Conservation (phyloP, 1,139 yeast species). For the Protomyces macrosporus region DNA sequence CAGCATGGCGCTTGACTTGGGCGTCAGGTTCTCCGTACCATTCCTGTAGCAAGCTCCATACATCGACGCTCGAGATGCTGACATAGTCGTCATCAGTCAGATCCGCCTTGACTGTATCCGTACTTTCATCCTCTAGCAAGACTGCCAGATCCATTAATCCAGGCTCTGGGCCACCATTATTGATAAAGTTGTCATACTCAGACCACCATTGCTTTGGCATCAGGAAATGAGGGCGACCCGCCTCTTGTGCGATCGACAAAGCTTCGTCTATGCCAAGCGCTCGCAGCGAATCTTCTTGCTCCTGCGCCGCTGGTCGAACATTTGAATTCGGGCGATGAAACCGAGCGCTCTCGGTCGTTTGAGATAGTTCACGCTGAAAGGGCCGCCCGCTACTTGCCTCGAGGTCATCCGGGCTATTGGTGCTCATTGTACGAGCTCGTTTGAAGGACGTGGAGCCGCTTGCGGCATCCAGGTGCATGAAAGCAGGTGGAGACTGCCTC, state of each 20-base stretch:
- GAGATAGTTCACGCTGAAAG: not conserved
- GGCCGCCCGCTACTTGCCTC: not conserved
- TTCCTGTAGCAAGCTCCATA: constrained; percentile 7
- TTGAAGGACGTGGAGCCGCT: not conserved
- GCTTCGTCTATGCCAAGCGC: not conserved
- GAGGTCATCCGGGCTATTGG: not conserved
- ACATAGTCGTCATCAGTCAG: constrained; percentile 2
- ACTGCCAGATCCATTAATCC: not conserved
- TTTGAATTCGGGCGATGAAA: not conserved
- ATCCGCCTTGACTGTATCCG: not conserved
- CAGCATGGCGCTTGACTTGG: constrained; percentile 14
- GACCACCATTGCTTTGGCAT: constrained; percentile 7
- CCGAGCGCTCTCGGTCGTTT: not conserved
- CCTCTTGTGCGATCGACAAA: constrained; percentile 7
- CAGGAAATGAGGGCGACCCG: constrained; percentile 16
- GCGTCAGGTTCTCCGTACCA: constrained; percentile 17
- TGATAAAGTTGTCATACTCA: not conserved
- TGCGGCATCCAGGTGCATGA: not conserved
- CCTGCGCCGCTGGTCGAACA: not conserved
- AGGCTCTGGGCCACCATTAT: constrained; percentile 1
- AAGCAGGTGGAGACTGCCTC: not conserved
- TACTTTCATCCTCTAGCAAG: not conserved
- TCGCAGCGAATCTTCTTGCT: not conserved
- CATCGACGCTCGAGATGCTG: constrained; percentile 2
- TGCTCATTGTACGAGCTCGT: not conserved